Conservation (phyloP, 1,284 basidiomycete species). For the Sporisorium scitamineum region DNA sequence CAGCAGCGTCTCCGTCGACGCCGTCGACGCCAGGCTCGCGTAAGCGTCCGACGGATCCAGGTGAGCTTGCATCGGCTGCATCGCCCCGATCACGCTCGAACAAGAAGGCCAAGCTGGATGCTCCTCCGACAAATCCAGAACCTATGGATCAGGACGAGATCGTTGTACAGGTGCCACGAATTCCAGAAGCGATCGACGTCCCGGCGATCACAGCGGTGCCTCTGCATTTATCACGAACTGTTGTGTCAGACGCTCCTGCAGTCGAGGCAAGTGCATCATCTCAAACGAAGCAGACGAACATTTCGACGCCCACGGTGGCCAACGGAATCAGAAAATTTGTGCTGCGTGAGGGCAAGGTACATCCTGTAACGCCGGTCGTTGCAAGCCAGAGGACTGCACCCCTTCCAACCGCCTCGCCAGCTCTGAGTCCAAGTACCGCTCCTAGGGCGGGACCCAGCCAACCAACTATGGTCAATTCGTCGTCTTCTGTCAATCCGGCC, state of each 20-base stretch:
- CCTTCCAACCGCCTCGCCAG: background rate
- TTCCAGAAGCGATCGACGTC: background rate
- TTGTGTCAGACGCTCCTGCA: background rate
- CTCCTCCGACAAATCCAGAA: background rate
- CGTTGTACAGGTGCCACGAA: background rate
- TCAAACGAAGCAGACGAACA: background rate
- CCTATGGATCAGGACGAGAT: conserved; percentile 15
- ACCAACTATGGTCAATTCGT: background rate
- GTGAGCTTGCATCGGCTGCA: conserved; percentile 12
- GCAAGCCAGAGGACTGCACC: background rate
- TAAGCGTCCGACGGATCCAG: conserved; percentile 20
- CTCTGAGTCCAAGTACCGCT: background rate
- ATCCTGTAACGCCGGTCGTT: conserved; percentile 3
- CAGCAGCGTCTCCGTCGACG: conserved; percentile 2
- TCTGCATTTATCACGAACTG: background rate
- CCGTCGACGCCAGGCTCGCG: conserved; percentile 16
- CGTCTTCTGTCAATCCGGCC: background rate
- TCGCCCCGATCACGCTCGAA: conserved; percentile 7
- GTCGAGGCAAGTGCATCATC: background rate
- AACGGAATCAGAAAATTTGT: conserved; percentile 32
- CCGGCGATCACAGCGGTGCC: background rate
- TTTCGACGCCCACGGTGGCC: conserved; percentile 15
- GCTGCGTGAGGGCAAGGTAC: conserved; percentile 12
- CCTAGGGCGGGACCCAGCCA: background rate
- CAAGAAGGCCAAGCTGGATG: conserved; percentile 22